These are phyloP conservation scores for Jatropha podagrica DNA, from an alignment of 441 rosid species.

Conservation along the genomic window DNA sequence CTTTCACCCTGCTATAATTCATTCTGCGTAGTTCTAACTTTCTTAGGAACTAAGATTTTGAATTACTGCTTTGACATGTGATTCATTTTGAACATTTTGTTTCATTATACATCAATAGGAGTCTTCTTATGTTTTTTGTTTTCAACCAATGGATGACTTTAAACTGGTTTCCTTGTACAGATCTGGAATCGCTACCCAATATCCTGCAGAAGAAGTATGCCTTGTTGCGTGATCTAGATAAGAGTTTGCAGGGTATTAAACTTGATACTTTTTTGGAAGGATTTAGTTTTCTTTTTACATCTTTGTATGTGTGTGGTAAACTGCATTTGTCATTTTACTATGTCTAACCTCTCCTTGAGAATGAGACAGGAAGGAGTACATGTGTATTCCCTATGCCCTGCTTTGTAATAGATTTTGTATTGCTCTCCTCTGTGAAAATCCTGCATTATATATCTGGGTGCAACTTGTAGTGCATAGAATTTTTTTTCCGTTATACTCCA, in stretches of 20 bases:
- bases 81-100: too few relatives aligned
- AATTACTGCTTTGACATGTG: too few relatives aligned
- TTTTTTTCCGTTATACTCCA: not conserved
- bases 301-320: too few relatives aligned
- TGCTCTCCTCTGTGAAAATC: not conserved
- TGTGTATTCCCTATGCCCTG: not conserved
- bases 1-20: not conserved
- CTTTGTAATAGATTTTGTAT: not conserved
- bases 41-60: too few relatives aligned
- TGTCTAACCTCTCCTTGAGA: not conserved
- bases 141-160: constrained; percentile 3
- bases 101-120: too few relatives aligned
- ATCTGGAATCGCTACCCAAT: constrained; percentile 76
- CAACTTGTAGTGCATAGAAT: not conserved
- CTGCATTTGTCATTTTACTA: too few relatives aligned
- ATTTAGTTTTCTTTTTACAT: not conserved
- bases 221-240: constrained; percentile 81
- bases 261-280: not conserved
- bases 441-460: not conserved
- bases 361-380: not conserved
- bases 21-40: too few relatives aligned
- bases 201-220: constrained; percentile 87
- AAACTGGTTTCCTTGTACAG: constrained; percentile 35
- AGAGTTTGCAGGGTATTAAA: constrained; percentile 82
- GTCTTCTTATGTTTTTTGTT: not conserved